phyloP scores from a whole-genome alignment of 345 rosid genomes.

The Salix udensis region DNA sequence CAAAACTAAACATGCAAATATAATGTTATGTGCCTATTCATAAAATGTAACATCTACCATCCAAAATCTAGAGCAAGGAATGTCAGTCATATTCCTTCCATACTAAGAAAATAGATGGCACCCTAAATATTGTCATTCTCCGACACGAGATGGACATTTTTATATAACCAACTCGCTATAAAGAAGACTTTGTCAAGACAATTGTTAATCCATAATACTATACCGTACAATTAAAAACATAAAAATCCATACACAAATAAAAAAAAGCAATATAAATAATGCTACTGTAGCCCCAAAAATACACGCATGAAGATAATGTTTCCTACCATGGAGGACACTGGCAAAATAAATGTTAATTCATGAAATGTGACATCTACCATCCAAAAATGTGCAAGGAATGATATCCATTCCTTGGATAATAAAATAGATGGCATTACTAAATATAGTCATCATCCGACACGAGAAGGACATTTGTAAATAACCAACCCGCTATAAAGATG shows the following conservation, averaged over 20 bases:
- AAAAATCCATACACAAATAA: too few relatives aligned
- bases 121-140: constrained; percentile 30
- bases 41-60: constrained; percentile 20
- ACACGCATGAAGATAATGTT: neutral
- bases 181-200: too few relatives aligned
- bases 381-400: constrained; percentile 17
- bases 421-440: constrained; percentile 12
- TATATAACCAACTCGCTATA: too few relatives aligned
- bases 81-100: neutral
- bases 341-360: neutral
- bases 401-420: neutral
- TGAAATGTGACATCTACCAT: constrained; percentile 19
- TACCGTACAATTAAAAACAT: too few relatives aligned
- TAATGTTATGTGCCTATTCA: neutral
- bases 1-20: too few relatives aligned
- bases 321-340: too few relatives aligned
- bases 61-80: constrained; percentile 16
- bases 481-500: neutral
- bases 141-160: constrained; percentile 26
- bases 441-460: constrained; percentile 40
- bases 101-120: constrained; percentile 10
- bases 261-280: neutral
- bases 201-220: too few relatives aligned
- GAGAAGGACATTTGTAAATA: constrained; percentile 1
- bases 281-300: neutral